These are phyloP conservation scores for Pythium plurisporium DNA, from an alignment of 352 stramenopile species.

Conservation along the genomic window DNA sequence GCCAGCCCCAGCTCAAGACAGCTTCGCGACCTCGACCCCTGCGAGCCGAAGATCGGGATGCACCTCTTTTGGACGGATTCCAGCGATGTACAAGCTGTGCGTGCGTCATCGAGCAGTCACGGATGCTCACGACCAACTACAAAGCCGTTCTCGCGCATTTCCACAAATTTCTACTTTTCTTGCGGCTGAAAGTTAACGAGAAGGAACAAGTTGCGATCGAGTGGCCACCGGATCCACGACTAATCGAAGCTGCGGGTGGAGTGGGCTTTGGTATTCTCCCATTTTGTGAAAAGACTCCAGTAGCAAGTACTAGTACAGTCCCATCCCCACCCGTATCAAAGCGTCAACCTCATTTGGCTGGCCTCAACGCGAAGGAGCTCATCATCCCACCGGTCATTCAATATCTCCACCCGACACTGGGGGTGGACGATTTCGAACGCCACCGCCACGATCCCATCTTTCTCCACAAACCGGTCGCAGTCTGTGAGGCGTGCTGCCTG, in stretches of 20 bases:
- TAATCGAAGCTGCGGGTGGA: slow-evolving; percentile 87
- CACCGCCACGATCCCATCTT: slow-evolving; percentile 93
- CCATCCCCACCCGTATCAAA: background rate
- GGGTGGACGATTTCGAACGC: slow-evolving; percentile 75
- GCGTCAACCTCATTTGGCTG: background rate
- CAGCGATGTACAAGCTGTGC: slow-evolving; percentile 86
- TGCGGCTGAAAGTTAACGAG: slow-evolving; percentile 43
- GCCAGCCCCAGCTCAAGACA: background rate
- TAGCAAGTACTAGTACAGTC: background rate
- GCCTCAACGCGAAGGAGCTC: slow-evolving; percentile 47
- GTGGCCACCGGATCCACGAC: slow-evolving; percentile 86
- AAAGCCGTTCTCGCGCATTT: slow-evolving; percentile 95
- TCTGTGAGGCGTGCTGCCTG: slow-evolving; percentile 93
- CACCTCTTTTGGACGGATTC: slow-evolving; percentile 18
- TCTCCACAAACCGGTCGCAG: slow-evolving; percentile 87
- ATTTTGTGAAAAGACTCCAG: slow-evolving; percentile 26
- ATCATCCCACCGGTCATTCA: slow-evolving; percentile 91
- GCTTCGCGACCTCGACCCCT: background rate
- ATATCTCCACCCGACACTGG: slow-evolving; percentile 86
- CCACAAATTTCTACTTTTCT: slow-evolving; percentile 77
- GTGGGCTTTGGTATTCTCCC: slow-evolving; percentile 91
- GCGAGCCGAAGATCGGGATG: slow-evolving; percentile 7
- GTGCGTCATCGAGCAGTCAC: slow-evolving; percentile 47
- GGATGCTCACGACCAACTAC: slow-evolving; percentile 87
- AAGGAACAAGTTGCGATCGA: slow-evolving; percentile 49